A percentile compares a stretch with the other conserved stretches of the same genome.
Evolutionary conservation across 164 flowering plant genomes (phyloP).

Genomic region (Echeveria elegans): DNA sequence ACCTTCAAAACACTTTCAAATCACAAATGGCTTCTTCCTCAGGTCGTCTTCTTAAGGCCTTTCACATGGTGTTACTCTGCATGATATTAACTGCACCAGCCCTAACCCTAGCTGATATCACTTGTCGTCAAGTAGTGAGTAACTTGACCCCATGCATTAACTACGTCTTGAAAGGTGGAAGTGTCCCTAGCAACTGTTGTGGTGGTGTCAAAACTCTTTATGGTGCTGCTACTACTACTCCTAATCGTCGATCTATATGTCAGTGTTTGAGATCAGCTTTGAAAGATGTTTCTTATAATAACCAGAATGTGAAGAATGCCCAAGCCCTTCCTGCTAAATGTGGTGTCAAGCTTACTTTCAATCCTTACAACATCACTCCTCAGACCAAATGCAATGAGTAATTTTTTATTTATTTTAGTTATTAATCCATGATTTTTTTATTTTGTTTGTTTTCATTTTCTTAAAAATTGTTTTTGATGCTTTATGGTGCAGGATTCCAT

Average conservation of each 20-base stretch:
- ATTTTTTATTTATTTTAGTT: not conserved
- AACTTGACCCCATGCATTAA: conserved; percentile 1
- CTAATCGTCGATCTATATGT: conserved; percentile 4
- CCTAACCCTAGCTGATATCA: not conserved
- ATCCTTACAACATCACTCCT: conserved; percentile 11
- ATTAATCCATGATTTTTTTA: not conserved
- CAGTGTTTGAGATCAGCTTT: not conserved
- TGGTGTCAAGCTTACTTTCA: conserved; percentile 1
- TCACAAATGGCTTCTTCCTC: not conserved
- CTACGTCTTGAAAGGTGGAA: conserved; percentile 3
- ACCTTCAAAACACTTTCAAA: not conserved
- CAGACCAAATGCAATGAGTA: conserved; percentile 6
- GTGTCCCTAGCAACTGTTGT: conserved; percentile 3
- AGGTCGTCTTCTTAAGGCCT: not conserved
- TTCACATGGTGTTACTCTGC: not conserved
- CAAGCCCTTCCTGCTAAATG: conserved; percentile 3
- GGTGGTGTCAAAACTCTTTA: conserved; percentile 7
- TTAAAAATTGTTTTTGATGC: not conserved
- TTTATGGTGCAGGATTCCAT: conserved; percentile 2
- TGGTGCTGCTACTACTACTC: conserved; percentile 4
- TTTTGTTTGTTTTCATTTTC: not conserved
- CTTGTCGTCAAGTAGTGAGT: not conserved
- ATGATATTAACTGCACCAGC: conserved; percentile 1
- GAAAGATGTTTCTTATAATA: not conserved
- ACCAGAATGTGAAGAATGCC: not conserved